Conservation (phyloP, 2,329 filamentous ascomycete genomes). For the Dactylellina sp. region DNA sequence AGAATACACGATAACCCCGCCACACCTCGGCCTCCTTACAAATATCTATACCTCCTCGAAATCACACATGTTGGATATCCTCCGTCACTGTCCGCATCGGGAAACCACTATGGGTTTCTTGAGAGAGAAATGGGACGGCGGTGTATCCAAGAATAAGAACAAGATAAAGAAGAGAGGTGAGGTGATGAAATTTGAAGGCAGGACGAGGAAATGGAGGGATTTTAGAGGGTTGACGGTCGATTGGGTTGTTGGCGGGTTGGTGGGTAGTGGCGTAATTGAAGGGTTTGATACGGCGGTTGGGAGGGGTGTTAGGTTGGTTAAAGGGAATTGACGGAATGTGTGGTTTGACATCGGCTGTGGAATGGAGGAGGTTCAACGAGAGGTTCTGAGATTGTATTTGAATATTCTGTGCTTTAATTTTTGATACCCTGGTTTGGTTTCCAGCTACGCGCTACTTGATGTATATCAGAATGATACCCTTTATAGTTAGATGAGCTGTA, state of each 20-base stretch:
- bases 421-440: conserved; percentile 26
- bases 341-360: neutral
- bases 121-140: conserved; percentile 51
- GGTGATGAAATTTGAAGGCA: conserved; percentile 47
- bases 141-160: conserved; percentile 50
- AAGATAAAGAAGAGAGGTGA: conserved; percentile 11
- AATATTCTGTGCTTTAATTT: conserved; percentile 7
- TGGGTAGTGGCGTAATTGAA: conserved; percentile 32
- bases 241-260: conserved; percentile 43
- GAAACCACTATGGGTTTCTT: conserved; percentile 38
- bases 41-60: conserved; percentile 29
- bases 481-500: too few species aligned
- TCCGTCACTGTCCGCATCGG: conserved; percentile 39
- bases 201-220: conserved; percentile 54
- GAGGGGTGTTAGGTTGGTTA: conserved; percentile 37
- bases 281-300: conserved; percentile 35
- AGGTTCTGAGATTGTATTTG: too few species aligned
- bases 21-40: conserved; percentile 43
- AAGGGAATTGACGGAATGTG: conserved; percentile 28
- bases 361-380: too few species aligned
- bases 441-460: neutral
- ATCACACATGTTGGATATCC: conserved; percentile 38
- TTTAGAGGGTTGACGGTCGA: conserved; percentile 43
- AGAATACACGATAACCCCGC: conserved; percentile 52
- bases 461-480: conserved; percentile 42